Base-by-base conservation (phyloP, 805 yeast species). In the Metschnikowia orientalis region DNA sequence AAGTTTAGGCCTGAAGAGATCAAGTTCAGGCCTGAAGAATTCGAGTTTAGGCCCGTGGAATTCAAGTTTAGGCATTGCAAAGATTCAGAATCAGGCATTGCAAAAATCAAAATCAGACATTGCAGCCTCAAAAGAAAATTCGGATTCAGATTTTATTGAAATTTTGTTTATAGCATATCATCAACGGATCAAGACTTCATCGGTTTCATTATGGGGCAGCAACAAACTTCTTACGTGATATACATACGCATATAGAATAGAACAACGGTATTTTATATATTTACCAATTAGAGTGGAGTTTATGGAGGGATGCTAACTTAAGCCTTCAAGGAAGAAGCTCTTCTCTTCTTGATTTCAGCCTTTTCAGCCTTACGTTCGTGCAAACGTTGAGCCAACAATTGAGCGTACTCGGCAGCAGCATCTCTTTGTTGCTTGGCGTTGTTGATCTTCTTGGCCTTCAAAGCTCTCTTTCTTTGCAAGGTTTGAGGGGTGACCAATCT, bases 341-440 rank as follows among this genome's bases (percentile, higher is more conserved):
- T 88, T 84, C 97, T 88, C 95, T 90, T 90, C 79, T 84, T 88
- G 74, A 84, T 79, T 79, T 88, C 97, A 74, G 95, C 96, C 78
- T 79, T 86, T 75, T 87, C 95, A 68, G 94, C 90, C 80, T 90
- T 90, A 77, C 89, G 87, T 76, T 90, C 97, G 73, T 87, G 84
- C 71, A 90, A 83, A 75, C 97, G 90, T 78, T 87, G 76, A 67
- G 99, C 97, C 70, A 92, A 79, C 67, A 92, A 79, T 76, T 89
- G 95, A 67, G 97, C 95, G 82, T 92, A 92, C 75, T 92, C 98
- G 67, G 97, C 95, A 73, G 99, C 98, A 75, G 95, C 96, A 72
- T 92, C 97, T 87, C 95, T 88, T 76, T 88, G 95, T 64, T 86
- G 88, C 79, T 87, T 95, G 69, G 97, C 97, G 73, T 86, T 85